Percentiles rank a stretch among this genome's conserved stretches.
These are phyloP conservation scores for Saturnispora diversa DNA, from an alignment of 805 yeast species.

Conservation along the genomic window DNA sequence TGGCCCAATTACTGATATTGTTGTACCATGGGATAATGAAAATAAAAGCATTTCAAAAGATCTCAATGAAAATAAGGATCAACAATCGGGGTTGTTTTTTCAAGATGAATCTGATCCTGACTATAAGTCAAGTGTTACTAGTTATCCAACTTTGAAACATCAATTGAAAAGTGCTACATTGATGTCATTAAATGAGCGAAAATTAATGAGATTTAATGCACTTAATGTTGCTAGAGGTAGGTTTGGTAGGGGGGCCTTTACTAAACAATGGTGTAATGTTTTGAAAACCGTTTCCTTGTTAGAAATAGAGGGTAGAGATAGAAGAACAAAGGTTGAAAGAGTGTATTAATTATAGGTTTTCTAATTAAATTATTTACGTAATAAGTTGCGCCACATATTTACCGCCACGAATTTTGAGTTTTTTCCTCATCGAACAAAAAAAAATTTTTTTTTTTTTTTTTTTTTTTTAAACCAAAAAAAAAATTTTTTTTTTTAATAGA, in stretches of 20 bases:
- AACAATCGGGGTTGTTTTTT: slow-evolving; percentile 74
- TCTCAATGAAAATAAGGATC: slow-evolving; percentile 9
- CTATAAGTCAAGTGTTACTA: slow-evolving; percentile 14
- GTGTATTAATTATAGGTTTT: slow-evolving; percentile 18
- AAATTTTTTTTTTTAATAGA: not conserved
- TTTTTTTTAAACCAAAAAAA: not conserved
- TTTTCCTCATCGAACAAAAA: slow-evolving; percentile 4
- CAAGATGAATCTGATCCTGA: slow-evolving; percentile 68
- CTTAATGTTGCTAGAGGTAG: slow-evolving; percentile 20
- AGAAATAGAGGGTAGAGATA: slow-evolving; percentile 19
- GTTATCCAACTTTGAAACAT: slow-evolving; percentile 35
- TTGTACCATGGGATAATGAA: slow-evolving; percentile 42
- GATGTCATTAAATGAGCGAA: slow-evolving; percentile 14
- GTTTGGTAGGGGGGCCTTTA: slow-evolving; percentile 24
- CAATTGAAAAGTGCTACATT: slow-evolving; percentile 34
- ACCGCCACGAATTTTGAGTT: slow-evolving; percentile 1
- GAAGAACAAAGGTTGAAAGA: slow-evolving; percentile 27
- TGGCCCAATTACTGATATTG: slow-evolving; percentile 88
- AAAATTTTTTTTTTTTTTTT: slow-evolving; percentile 1
- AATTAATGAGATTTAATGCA: slow-evolving; percentile 19
- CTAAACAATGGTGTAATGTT: slow-evolving; percentile 20
- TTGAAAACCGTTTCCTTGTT: slow-evolving; percentile 9
- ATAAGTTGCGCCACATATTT: not conserved
- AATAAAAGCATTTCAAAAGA: slow-evolving; percentile 19
- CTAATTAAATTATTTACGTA: not conserved